These are phyloP conservation scores for Trichosporon sp. DNA, from an alignment of 1,284 basidiomycete species.

Conservation along the genomic window DNA sequence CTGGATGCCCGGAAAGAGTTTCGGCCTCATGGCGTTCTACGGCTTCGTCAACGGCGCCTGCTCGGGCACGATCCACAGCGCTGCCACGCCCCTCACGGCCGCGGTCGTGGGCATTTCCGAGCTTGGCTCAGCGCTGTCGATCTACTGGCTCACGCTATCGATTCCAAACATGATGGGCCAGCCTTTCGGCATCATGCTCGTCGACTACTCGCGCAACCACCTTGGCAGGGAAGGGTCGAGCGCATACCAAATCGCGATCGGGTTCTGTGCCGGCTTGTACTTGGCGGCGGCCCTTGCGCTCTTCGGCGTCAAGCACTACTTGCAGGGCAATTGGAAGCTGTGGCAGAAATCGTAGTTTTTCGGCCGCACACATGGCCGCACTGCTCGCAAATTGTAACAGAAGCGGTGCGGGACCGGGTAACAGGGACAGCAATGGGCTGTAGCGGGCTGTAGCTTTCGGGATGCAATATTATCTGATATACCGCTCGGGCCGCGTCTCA, in stretches of 20 bases:
- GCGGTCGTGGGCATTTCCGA: constrained; percentile 56
- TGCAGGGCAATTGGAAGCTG: constrained; percentile 46
- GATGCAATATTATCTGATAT: constrained; percentile 17
- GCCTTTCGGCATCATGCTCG: constrained; percentile 55
- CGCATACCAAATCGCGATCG: constrained; percentile 55
- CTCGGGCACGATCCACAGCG: constrained; percentile 56
- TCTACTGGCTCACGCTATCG: constrained; percentile 56
- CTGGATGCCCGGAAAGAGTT: constrained; percentile 56
- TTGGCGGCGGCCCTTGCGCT: constrained; percentile 45
- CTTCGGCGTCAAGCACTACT: constrained; percentile 51
- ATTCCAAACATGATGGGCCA: constrained; percentile 54
- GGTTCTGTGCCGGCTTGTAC: constrained; percentile 55
- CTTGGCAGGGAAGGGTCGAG: constrained; percentile 48
- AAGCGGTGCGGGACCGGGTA: background rate
- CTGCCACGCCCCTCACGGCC: constrained; percentile 50
- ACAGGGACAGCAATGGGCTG: too few species aligned
- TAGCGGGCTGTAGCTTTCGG: background rate
- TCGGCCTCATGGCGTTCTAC: constrained; percentile 56
- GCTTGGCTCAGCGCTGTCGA: constrained; percentile 53
- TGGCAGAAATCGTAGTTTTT: constrained; percentile 26
- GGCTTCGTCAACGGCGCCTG: constrained; percentile 56
- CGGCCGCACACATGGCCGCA: constrained; percentile 1
- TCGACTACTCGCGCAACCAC: constrained; percentile 50
- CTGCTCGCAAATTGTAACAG: background rate
- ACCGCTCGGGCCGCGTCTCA: background rate